Evolutionary conservation across 495 filamentous ascomycete genomes (phyloP).

Genomic region (Terfezia boudieri): DNA sequence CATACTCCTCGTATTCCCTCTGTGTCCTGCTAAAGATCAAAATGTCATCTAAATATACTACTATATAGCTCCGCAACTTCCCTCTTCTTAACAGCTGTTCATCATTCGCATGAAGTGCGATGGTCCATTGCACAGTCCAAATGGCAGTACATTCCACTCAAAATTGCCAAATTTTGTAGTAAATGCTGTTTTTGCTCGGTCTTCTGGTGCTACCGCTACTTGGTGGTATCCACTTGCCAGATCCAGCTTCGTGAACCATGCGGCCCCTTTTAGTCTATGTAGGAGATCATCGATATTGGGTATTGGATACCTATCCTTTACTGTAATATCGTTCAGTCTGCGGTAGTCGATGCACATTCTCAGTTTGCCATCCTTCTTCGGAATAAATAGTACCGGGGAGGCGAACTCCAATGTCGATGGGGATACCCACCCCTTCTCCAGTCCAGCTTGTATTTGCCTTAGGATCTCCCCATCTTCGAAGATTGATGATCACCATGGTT

Average conservation of each 20-base stretch:
- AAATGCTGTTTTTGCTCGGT: slow-evolving; percentile 21
- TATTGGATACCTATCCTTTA: slow-evolving; percentile 25
- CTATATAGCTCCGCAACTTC: not conserved
- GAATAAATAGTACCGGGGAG: not conserved
- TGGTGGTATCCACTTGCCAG: slow-evolving; percentile 1
- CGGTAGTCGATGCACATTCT: slow-evolving; percentile 27
- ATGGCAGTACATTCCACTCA: slow-evolving; percentile 6
- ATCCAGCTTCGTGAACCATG: slow-evolving; percentile 4
- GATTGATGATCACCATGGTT: not conserved
- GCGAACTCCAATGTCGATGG: not conserved
- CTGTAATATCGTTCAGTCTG: slow-evolving; percentile 23
- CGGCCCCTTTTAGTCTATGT: slow-evolving; percentile 11
- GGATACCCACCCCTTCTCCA: not conserved
- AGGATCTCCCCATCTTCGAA: not conserved
- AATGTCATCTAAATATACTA: not conserved
- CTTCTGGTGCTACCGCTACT: slow-evolving; percentile 12
- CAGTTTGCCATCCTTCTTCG: not conserved
- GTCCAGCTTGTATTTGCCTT: not conserved
- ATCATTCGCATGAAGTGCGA: slow-evolving; percentile 19
- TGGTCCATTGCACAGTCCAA: slow-evolving; percentile 10
- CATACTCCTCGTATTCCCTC: not conserved
- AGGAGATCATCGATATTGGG: slow-evolving; percentile 26
- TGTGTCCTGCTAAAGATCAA: not conserved
- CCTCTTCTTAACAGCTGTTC: not conserved
- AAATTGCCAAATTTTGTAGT: not conserved